Evolutionary conservation across 176 grass and related monocot species (phyloP), one percentile per base, ranked within the genome.

Genomic region (Thinopyrum elongatum): DNA sequence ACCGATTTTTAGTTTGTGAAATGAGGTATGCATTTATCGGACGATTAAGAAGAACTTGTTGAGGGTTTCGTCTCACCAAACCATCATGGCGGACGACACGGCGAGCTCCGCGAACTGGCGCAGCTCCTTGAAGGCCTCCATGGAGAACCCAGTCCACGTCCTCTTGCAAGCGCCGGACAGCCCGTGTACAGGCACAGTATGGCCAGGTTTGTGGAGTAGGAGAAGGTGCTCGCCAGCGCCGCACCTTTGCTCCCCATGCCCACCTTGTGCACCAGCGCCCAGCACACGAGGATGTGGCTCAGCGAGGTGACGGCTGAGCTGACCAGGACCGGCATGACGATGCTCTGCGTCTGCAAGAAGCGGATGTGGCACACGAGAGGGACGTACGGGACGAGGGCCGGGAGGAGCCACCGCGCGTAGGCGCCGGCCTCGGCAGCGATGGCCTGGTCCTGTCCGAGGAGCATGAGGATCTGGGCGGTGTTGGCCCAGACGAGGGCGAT

Each of bases 381-480:
- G 79, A 85, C 88, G 83, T 90, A 93, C 41, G 88, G 82, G 77
- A 93, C 75, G 30, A 93, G 88, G 35, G 88, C 68, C 57, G 92
- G 92, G 47, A 90, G 75, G 71, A 93, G 73, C 92, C 88, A 93
- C 46, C 67, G n/a, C 31, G 88, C 78, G 67, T 90, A 93, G n/a
- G 61, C 63, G n/a, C 92, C 92, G 53, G 92, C 92, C 67, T 88
- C 71, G 3, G 58, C 72, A 28, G 72, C 42, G 72, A 75, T 75
- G 25, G 14, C 25, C 14, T 7, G 8, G 15, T 75, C 72, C 72
- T 75, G 72, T 7, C 72, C 72, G 42, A 75, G 42, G 41, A 74
- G 10, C 7, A 74, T 3, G 25, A 74, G 71, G 72, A 75, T 75
- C 42, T 1, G 42, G 42, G 42, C 1, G 41, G 72, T 6, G 42